Evolutionary conservation across 2,329 filamentous ascomycete species (phyloP).

Genomic region (Elsinoe batatas): DNA sequence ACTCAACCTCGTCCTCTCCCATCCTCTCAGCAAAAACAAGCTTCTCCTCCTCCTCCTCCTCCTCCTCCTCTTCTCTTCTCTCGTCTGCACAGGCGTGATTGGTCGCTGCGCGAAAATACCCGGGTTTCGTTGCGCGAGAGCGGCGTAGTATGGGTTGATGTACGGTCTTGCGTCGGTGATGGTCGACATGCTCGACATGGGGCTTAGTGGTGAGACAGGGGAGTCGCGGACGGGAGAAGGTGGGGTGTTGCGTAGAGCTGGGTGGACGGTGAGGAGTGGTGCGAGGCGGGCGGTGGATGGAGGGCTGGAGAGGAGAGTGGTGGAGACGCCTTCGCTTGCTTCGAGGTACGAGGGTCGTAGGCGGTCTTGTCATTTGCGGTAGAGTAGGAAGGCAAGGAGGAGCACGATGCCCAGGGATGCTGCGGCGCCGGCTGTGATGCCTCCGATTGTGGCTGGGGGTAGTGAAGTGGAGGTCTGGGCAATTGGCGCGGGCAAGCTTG

Average conservation of each 20-base stretch:
- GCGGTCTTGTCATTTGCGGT: not conserved
- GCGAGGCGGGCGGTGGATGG: not conserved
- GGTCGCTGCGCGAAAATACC: not conserved
- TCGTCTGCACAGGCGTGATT: not conserved
- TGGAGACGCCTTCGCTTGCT: not conserved
- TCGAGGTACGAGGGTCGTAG: not conserved
- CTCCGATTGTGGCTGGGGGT: conserved; percentile 3
- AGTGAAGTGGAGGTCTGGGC: not conserved
- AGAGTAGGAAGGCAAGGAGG: not conserved
- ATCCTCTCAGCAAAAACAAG: not conserved
- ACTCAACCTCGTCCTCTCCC: conserved; percentile 6
- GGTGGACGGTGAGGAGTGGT: not conserved
- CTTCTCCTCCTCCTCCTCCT: not conserved
- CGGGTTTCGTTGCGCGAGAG: not conserved
- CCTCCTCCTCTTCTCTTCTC: not conserved
- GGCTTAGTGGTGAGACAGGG: not conserved
- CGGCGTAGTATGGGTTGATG: conserved; percentile 2
- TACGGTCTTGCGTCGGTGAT: not conserved
- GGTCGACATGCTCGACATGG: not conserved
- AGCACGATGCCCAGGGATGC: not conserved
- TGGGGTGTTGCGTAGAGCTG: not conserved
- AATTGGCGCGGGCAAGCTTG: not conserved
- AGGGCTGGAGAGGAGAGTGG: not conserved
- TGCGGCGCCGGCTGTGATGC: conserved; percentile 3
- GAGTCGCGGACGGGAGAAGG: not conserved